Conservation (phyloP, 2,329 filamentous ascomycete species). For the Fulvia fulva region DNA sequence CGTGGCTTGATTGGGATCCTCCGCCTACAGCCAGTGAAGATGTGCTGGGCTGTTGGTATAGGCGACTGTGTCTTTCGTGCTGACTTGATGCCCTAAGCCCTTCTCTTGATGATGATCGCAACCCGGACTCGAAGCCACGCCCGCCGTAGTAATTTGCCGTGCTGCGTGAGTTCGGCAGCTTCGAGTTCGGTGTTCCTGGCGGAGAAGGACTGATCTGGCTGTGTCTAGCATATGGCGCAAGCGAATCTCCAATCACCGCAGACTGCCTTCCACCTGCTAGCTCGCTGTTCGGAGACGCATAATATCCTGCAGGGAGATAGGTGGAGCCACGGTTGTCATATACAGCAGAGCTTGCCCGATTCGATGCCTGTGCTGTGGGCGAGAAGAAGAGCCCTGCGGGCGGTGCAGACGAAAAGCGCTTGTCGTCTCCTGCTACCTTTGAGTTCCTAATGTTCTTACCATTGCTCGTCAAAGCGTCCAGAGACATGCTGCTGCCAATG, state of each 20-base stretch:
- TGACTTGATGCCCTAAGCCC: constrained; percentile 6
- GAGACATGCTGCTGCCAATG: constrained; percentile 52
- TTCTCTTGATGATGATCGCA: constrained; percentile 6
- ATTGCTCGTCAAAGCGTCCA: constrained; percentile 48
- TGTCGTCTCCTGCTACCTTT: constrained; percentile 1
- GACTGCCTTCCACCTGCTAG: constrained; percentile 41
- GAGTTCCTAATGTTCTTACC: constrained; percentile 31
- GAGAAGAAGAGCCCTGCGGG: constrained; percentile 88
- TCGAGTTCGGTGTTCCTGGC: constrained; percentile 24
- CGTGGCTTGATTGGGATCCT: constrained; percentile 35
- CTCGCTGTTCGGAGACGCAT: constrained; percentile 62
- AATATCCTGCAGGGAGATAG: constrained; percentile 91
- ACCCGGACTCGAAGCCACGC: constrained; percentile 10
- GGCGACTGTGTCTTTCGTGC: constrained; percentile 9
- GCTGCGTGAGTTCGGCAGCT: constrained; percentile 12
- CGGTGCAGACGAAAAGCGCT: constrained; percentile 43
- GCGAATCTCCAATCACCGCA: constrained; percentile 41
- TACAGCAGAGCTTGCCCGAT: constrained; percentile 32
- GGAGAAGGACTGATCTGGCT: constrained; percentile 25
- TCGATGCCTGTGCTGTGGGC: constrained; percentile 66
- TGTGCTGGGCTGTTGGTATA: constrained; percentile 34
- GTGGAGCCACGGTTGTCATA: constrained; percentile 62
- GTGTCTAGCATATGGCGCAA: constrained; percentile 30
- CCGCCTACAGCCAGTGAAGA: constrained; percentile 32
- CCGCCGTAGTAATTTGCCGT: constrained; percentile 17